Evolutionary conservation across 257 asterid genomes (phyloP), one percentile per base, ranked within the genome.

Genomic region (Primulina tabacum): DNA sequence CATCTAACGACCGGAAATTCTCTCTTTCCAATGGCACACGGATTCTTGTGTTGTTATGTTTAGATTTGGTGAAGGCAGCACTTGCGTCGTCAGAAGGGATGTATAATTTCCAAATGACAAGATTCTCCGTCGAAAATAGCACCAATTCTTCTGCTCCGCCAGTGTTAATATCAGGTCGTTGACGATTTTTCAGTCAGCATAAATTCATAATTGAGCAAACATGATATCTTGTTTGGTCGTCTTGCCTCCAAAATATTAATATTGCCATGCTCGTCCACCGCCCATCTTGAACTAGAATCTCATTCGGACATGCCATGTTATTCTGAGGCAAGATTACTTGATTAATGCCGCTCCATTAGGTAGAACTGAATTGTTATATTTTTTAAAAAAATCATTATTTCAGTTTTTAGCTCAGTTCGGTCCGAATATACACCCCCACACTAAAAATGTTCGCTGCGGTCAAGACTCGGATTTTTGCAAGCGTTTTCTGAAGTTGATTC

Each of bases 191-290:
- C 37, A 32, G 24, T n/a, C 43, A 37, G 58, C 32, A 28, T 55
- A 35, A 58, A 24, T 11, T 24, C 16, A 58, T 59, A 40, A 60
- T 29, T 65, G 60, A 6, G 59, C 57, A 30, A 52, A 76, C 52
- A 52, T 14, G 10, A 30, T 62, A 18, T 14, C 55, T 63, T 56
- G 21, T 70, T 65, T 69, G 55, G 26, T 24, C 26, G 1, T 24
- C 26, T 24, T 24, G 26, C 26, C 26, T 52, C 24, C 24, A 21
- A 21, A 21, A 21, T 21, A 21, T 21, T 21, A 21, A 21, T 21
- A 21, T 21, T 21, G 0, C 0, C 40, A 29, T 29, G 6, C 17
- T 18, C 14, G 17, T 57, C 17, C 5, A 34, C 28, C 0, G 64
- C 32, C 57, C 9, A 11, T 4, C 20, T 30, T 17, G 6, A 60